These are phyloP conservation scores for Ceratobasidium sp. DNA, from an alignment of 1,284 basidiomycete genomes.

Conservation along the genomic window DNA sequence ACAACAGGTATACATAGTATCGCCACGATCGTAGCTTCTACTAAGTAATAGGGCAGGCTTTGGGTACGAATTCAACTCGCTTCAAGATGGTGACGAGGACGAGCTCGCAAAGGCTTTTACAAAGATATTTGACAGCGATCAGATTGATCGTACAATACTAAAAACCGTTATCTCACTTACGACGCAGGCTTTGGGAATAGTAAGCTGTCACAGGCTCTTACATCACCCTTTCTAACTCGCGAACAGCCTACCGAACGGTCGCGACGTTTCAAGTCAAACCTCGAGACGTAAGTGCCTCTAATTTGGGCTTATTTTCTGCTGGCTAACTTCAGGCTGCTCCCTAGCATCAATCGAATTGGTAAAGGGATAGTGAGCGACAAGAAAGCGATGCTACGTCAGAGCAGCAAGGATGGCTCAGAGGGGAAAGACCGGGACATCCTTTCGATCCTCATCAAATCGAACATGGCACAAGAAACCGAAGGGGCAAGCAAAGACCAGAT, in stretches of 20 bases:
- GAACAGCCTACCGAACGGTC: constrained; percentile 51
- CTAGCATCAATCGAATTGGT: constrained; percentile 55
- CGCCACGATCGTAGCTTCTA: constrained; percentile 54
- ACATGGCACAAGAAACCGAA: constrained; percentile 59
- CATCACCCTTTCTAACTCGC: constrained; percentile 46
- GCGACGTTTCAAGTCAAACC: neutral
- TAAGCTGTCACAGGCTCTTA: neutral
- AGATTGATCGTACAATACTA: neutral
- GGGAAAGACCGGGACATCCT: constrained; percentile 52
- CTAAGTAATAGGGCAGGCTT: constrained; percentile 52
- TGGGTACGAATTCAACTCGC: constrained; percentile 59
- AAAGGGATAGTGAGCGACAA: constrained; percentile 57
- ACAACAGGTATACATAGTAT: constrained; percentile 56
- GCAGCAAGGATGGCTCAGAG: constrained; percentile 16
- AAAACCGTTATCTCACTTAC: neutral
- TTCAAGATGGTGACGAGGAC: constrained; percentile 50
- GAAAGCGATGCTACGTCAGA: constrained; percentile 54
- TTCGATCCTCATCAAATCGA: constrained; percentile 55
- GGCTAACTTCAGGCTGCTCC: neutral
- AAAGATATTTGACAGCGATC: constrained; percentile 49
- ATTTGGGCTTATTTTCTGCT: constrained; percentile 44
- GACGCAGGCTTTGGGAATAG: neutral
- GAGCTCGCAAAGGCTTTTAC: constrained; percentile 55
- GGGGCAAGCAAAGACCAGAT: constrained; percentile 9
- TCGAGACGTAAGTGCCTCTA: neutral